These are phyloP conservation scores for Acer yangbiense DNA, from an alignment of 345 rosid genomes.

Conservation along the genomic window DNA sequence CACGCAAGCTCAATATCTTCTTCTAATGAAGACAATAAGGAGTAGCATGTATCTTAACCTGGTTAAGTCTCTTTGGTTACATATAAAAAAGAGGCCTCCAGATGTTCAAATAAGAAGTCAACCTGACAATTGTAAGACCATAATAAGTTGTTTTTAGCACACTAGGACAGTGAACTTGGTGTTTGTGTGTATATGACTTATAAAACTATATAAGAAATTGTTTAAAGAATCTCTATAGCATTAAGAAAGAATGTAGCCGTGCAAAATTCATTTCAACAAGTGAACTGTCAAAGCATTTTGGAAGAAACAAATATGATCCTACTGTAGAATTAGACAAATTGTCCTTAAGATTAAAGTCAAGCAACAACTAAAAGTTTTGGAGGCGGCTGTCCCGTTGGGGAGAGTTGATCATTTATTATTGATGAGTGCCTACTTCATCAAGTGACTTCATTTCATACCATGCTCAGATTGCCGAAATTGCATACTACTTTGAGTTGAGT, in stretches of 20 bases:
- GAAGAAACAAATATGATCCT: not conserved
- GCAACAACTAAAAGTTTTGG: not conserved
- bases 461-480: not conserved
- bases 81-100: not conserved
- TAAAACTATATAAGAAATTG: not conserved
- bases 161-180: not conserved
- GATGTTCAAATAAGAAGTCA: not conserved
- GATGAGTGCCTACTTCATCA: not conserved
- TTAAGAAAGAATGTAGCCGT: not conserved
- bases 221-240: not conserved
- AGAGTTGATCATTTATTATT: conserved; percentile 3
- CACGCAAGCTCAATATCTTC: not conserved
- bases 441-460: not conserved
- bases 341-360: not conserved
- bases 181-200: not conserved
- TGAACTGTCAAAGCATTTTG: not conserved
- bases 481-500: not conserved
- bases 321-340: not conserved
- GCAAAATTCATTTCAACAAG: not conserved
- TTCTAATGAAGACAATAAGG: not conserved
- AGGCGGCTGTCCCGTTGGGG: not conserved
- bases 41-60: not conserved
- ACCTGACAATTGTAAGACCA: conserved; percentile 3
- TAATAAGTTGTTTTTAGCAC: not conserved
- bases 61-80: not conserved